Conservation (phyloP, 176 grass and related monocot species). For the Raddia guianensis region DNA sequence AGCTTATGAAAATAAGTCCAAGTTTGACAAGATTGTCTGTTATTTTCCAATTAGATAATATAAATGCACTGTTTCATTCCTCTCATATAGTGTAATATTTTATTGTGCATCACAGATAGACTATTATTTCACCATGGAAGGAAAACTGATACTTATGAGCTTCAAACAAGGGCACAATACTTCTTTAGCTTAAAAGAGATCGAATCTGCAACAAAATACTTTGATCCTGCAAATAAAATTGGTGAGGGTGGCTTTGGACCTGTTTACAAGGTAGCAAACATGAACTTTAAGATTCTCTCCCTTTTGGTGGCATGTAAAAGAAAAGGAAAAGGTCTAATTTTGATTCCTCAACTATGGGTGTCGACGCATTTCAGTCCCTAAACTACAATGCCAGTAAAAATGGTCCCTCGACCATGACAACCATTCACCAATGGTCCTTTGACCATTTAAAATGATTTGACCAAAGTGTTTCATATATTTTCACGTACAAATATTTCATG, state of each 20-base stretch:
- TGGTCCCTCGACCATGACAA: too few relatives aligned
- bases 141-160: constrained; percentile 49
- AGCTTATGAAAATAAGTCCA: not conserved
- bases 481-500: too few relatives aligned
- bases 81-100: constrained; percentile 13
- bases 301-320: not conserved
- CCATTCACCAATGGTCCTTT: too few relatives aligned
- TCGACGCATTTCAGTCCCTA: too few relatives aligned
- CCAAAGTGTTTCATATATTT: too few relatives aligned
- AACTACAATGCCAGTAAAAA: too few relatives aligned
- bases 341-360: too few relatives aligned
- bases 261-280: constrained; percentile 73
- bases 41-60: not conserved
- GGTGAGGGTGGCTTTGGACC: constrained; percentile 84
- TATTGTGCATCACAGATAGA: constrained; percentile 40
- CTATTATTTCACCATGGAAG: constrained; percentile 29
- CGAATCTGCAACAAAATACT: constrained; percentile 65
- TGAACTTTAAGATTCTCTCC: constrained; percentile 12
- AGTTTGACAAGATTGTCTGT: not conserved
- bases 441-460: too few relatives aligned
- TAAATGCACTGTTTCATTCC: constrained; percentile 18
- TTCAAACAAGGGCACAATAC: constrained; percentile 68
- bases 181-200: constrained; percentile 79
- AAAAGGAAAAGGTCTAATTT: not conserved
- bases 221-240: constrained; percentile 79